A percentile compares a stretch with the other conserved stretches of the same genome.
Evolutionary conservation across 2,329 filamentous ascomycete genomes (phyloP).

Genomic region (Curvularia lunata): DNA sequence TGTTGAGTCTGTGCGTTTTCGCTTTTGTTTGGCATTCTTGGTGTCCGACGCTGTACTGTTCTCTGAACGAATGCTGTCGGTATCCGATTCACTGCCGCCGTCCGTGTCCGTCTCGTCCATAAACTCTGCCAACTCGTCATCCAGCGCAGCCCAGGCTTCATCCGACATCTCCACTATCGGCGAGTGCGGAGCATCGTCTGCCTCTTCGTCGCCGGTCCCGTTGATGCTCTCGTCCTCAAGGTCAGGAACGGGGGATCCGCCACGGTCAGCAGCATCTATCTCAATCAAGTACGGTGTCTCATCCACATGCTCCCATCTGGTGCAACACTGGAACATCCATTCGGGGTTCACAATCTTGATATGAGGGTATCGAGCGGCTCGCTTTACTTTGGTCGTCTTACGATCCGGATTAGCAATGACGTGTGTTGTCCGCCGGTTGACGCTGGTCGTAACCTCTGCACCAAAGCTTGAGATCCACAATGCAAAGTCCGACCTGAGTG

Average conservation of each 20-base stretch:
- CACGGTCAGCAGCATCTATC: conserved; percentile 70
- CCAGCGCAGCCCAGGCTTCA: conserved; percentile 57
- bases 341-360: conserved; percentile 92
- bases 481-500: conserved; percentile 75
- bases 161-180: conserved; percentile 34
- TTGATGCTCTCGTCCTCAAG: conserved; percentile 54
- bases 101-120: conserved; percentile 58
- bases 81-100: conserved; percentile 38
- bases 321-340: conserved; percentile 87
- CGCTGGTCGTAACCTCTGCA: conserved; percentile 67
- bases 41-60: conserved; percentile 35
- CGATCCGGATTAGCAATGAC: conserved; percentile 73
- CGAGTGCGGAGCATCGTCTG: conserved; percentile 35
- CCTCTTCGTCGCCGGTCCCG: conserved; percentile 48
- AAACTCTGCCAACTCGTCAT: conserved; percentile 79
- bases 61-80: conserved; percentile 45
- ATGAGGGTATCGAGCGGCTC: conserved; percentile 77
- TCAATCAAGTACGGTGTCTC: conserved; percentile 80
- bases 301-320: conserved; percentile 80
- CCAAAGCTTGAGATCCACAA: conserved; percentile 88
- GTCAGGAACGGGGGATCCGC: conserved; percentile 47
- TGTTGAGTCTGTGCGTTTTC: conserved; percentile 45
- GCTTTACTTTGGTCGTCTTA: conserved; percentile 88
- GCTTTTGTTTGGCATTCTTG: conserved; percentile 41
- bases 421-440: conserved; percentile 66